phyloP scores from a whole-genome alignment of 257 asterid species.

The Solanum gandarillasii region DNA sequence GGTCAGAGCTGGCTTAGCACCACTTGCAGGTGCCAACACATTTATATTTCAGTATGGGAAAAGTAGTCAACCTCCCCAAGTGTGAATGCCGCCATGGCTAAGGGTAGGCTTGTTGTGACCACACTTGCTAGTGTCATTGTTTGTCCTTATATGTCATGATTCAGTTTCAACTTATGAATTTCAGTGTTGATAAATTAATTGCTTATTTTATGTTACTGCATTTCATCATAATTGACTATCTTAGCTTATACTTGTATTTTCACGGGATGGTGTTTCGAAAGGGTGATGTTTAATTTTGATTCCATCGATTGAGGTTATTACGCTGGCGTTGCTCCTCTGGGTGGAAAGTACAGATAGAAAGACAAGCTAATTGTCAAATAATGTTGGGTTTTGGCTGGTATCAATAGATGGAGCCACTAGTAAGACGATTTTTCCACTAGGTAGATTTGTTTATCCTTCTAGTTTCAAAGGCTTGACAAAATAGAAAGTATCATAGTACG shows the following conservation, averaged over 20 bases:
- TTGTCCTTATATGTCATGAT: neutral
- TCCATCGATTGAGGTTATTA: no score
- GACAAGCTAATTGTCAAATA: no score
- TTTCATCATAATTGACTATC: neutral
- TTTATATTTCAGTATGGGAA: neutral
- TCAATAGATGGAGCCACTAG: neutral
- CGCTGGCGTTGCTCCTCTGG: no score
- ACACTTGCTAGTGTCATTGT: neutral
- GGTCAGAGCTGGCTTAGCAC: neutral
- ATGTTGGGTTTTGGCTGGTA: no score
- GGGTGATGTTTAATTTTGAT: neutral
- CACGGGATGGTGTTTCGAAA: neutral
- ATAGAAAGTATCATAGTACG: no score
- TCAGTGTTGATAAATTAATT: neutral
- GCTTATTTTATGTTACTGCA: neutral
- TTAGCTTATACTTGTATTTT: neutral
- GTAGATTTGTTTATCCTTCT: no score
- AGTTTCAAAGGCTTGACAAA: neutral
- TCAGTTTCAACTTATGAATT: neutral
- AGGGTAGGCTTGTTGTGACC: neutral
- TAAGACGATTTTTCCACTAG: neutral
- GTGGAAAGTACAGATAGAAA: no score
- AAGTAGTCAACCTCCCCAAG: neutral
- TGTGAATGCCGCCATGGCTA: neutral
- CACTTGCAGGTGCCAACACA: neutral